phyloP scores from a whole-genome alignment of 2,329 filamentous ascomycete species.

The Chrysosphaeria jannelii region DNA sequence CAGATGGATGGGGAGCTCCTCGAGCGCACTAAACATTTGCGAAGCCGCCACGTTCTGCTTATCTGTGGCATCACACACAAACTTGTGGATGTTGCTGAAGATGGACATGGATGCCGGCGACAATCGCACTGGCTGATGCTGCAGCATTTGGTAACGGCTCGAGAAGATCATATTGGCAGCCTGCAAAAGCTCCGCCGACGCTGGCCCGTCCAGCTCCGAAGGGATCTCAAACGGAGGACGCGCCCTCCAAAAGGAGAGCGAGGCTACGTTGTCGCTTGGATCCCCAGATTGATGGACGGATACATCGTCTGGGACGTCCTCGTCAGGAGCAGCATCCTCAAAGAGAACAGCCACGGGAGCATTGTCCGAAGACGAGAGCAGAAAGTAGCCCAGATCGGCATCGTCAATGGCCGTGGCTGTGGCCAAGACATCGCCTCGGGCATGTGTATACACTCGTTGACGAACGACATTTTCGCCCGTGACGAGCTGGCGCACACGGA shows the following conservation, averaged over 20 bases:
- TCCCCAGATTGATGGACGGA: neutral
- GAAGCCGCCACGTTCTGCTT: slow-evolving; percentile 36
- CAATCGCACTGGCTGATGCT: slow-evolving; percentile 37
- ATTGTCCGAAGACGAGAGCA: slow-evolving; percentile 26
- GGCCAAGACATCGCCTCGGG: slow-evolving; percentile 17
- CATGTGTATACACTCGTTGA: slow-evolving; percentile 25
- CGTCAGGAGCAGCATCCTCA: slow-evolving; percentile 25
- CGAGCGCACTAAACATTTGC: slow-evolving; percentile 41
- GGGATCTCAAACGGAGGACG: slow-evolving; percentile 6
- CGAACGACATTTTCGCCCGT: slow-evolving; percentile 24
- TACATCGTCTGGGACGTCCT: slow-evolving; percentile 11
- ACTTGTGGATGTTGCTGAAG: slow-evolving; percentile 41
- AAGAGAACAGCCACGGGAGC: slow-evolving; percentile 28
- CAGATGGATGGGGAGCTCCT: slow-evolving; percentile 35
- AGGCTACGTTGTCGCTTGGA: slow-evolving; percentile 12
- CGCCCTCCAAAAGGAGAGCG: slow-evolving; percentile 20
- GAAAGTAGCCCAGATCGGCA: slow-evolving; percentile 31
- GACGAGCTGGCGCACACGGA: slow-evolving; percentile 27
- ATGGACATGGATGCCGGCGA: slow-evolving; percentile 40
- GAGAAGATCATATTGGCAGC: slow-evolving; percentile 18
- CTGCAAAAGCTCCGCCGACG: slow-evolving; percentile 16
- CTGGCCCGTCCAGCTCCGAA: slow-evolving; percentile 4
- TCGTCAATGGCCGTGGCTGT: slow-evolving; percentile 23
- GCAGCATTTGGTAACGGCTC: slow-evolving; percentile 23
- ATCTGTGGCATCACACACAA: slow-evolving; percentile 38